Evolutionary conservation across 2,329 filamentous ascomycete species (phyloP), one percentile per base, ranked within the genome.

Genomic region (Lasiodiplodia gonubiensis): DNA sequence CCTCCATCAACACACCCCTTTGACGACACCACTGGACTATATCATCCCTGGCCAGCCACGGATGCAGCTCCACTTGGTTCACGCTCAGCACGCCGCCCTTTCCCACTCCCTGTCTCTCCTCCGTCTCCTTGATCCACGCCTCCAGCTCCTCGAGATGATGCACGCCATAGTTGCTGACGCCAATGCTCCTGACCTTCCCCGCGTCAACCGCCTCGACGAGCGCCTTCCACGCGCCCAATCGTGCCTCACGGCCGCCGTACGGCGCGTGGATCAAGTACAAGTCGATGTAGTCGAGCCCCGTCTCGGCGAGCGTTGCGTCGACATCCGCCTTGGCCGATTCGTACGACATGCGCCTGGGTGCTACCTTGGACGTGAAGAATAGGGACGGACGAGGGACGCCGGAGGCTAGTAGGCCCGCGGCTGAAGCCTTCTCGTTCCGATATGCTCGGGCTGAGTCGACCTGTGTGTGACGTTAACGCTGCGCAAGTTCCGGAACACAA

Each of bases 31-130:
- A 97, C 55, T 86, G 82, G 10, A 89, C 88, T 69, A 97, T 92
- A 74, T 97, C 93, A 25, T 84, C 81, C n/a, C 93, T 85, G 10
- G 89, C 85, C 51, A 93, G 87, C 93, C 93, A 97, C 0, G 94
- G 94, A 79, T 97, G 94, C 12, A 97, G 81, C 80, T 97, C 94
- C 79, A 80, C 70, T 80, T 97, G 94, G 49, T 92, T 93, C 46
- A 97, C 91, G 69, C 89, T 91, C 74, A 97, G 86, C 49, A 92
- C 82, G 27, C 92, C 92, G 4, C 86, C 86, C 71, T 88, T 89
- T 11, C 59, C 59, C 46, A 37, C 25, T 0, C 59, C 59, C 59
- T 88, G 85, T 52, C 86, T 84, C 77, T 88, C 86, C 73, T 91
- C 89, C 0, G 89, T 85, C 76, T 89, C 86, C 71, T 83, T 80